These are phyloP conservation scores for Castanea sativa DNA, from an alignment of 306 rosid genomes.

Conservation along the genomic window DNA sequence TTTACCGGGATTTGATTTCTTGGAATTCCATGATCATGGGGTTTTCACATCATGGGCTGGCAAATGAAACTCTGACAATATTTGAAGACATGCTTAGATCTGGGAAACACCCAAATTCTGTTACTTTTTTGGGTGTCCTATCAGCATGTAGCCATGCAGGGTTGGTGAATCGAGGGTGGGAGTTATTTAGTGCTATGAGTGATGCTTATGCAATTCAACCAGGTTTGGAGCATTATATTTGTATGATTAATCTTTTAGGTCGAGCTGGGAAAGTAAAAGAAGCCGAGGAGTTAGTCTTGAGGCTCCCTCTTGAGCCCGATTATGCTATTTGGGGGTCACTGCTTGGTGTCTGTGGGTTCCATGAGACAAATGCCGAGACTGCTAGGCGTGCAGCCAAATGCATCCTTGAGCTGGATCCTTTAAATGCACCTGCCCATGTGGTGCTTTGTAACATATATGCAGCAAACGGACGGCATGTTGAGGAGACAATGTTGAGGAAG, in stretches of 20 bases:
- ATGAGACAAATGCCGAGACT: conserved; percentile 38
- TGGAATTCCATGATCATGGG: conserved; percentile 83
- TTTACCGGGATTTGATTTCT: conserved; percentile 45
- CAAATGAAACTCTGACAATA: conserved; percentile 34
- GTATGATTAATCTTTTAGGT: conserved; percentile 69
- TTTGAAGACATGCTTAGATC: conserved; percentile 56
- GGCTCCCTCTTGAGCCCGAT: conserved; percentile 59
- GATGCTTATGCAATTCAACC: conserved; percentile 52
- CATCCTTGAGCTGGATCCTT: conserved; percentile 60
- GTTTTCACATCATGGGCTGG: conserved; percentile 60
- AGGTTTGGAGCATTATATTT: conserved; percentile 61
- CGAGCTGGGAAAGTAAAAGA: conserved; percentile 64
- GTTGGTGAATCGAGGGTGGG: conserved; percentile 48
- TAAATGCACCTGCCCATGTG: conserved; percentile 67
- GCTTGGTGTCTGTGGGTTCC: conserved; percentile 57
- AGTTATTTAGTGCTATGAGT: conserved; percentile 46
- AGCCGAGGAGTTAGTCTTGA: conserved; percentile 58
- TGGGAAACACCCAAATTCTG: conserved; percentile 48
- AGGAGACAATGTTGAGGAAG: conserved; percentile 53
- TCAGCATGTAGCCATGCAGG: conserved; percentile 76
- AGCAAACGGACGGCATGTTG: conserved; percentile 43
- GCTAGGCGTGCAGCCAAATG: conserved; percentile 54
- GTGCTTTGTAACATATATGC: conserved; percentile 64
- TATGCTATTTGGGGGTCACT: conserved; percentile 69
- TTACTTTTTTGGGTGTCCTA: conserved; percentile 63